Evolutionary conservation across 1,139 yeast species (phyloP), one percentile per base, ranked within the genome.

Genomic region (Yamadazyma songkhlaensis): DNA sequence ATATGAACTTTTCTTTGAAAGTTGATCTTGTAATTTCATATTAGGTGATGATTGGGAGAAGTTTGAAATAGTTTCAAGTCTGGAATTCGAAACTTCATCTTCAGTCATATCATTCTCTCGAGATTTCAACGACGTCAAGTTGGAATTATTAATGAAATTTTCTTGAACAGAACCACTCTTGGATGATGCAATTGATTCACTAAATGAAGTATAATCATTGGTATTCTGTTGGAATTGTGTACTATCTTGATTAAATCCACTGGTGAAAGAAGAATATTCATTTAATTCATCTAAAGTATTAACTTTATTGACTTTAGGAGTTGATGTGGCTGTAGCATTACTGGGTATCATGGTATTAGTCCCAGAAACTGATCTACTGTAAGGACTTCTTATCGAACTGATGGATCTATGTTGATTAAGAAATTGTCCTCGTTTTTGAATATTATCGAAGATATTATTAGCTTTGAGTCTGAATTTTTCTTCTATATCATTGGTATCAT

Each of bases 381-480:
- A 34, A 20, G 36, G 36, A 23, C 31, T 28, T 27, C 17, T 26
- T 8, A 34, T 27, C 5, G 36, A 27, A 28, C 32, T 28, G 11
- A 33, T 9, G 4, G 36, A 33, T 22, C 26, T 26, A 13, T 33
- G 43, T 26, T 48, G 36, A 28, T 36, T 42, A 14, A 45, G 35
- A 25, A 46, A 44, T n/a, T 39, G 49, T 14, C 51, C 71, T 44
- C 62, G 49, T 41, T 59, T 62, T 41, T 67, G 71, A 25, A 71
- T 55, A 43, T 69, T 63, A 26, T 62, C 62, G 46, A 68, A 70
- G 1, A 71, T 50, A 34, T 62, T 57, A 37, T 71, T 59, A 7
- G 75, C 76, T 48, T 69, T 67, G 26, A 54, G 55, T 31, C 60
- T 50, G 43, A 64, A 70, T 36, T 63, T 64, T 36, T 62, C 60